Base-by-base conservation (phyloP, 768 basidiomycete genomes). In the Suillus americanus region DNA sequence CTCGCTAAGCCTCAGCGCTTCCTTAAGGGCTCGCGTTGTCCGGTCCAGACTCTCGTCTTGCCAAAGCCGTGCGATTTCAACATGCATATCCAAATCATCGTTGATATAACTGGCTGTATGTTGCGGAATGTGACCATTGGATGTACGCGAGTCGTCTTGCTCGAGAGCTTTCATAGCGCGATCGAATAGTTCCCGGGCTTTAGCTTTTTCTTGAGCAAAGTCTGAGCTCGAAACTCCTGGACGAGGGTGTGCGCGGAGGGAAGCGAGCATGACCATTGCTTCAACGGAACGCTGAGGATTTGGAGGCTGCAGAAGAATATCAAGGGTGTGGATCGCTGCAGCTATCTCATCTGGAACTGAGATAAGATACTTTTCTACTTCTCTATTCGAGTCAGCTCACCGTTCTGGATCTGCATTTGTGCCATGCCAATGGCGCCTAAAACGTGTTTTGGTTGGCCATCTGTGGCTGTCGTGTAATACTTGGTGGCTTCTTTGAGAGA, bases 1-100 rank as follows among this genome's bases (percentile, higher is more conserved):
- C 68, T 87, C 83, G 64, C 86, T 85, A 62, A 91, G 85, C 57
- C 86, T 79, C 59, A 90, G 73, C 0, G 95, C 94, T 60, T 93
- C 89, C 66, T 85, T 84, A 61, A 94, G 83, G 2, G 92, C 91
- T 65, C 83, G 87, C 5, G 85, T 79, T 62, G 91, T 89, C 60
- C 89, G 87, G 33, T 92, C 92, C 16, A 89, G 67, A 71, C 83
- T 89, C 65, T 95, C 92, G 3, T 85, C 88, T 70, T 92, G 91
- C 92, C 95, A 98, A 62, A 97, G 75, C 54, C 89, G 86, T 13
- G 94, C 94, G 65, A 98, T 88, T 74, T 98, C 96, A n/a, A 89
- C 79, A 68, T 94, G 90, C 84, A 98, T 87, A 65, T 97, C 92
- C 60, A 91, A 79, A 70, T 99, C 97, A 16, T 91, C 87, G 0